Evolutionary conservation across 352 stramenopile species (phyloP), one percentile per base, ranked within the genome.

Genomic region (Globisporangium ultimum): DNA sequence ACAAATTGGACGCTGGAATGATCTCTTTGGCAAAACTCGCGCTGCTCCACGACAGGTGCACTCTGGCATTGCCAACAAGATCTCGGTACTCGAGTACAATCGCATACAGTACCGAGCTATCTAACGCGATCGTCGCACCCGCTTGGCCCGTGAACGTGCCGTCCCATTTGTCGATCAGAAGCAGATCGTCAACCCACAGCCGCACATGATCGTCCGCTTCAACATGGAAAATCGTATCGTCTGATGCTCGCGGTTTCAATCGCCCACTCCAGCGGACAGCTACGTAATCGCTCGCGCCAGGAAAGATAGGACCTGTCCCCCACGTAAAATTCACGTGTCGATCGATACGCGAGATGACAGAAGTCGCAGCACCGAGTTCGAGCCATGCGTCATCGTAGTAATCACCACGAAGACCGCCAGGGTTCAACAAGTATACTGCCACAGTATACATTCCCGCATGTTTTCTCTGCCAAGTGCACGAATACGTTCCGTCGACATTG

Each of bases 301-400:
- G 59, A 52, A 89, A 86, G 2, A 80, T 42, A 14, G 78, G 46
- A 0, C 78, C 82, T 21, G 38, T 63, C 14, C 66, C 71, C 83
- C 84, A 91, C 32, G 79, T 91, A 50, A 93, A 92, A 53, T 91
- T 94, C 5, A 91, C 53, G 22, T 83, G 58, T 4, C 68, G 68
- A 66, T 92, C 84, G 41, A 91, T 77, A 2, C 84, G 80, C 9
- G 68, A 71, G 22, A 80, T 53, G 2, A 78, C 48, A 8, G 66
- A 58, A 6, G 45, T 20, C 18, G 21, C 22, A n/a, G 13, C 45
- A 24, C 50, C 46, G 42, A 64, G 50, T 17, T 74, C 68, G 5
- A 93, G 65, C 78, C 82, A 91, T 8, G 79, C 60, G 58, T 90
- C 80, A 14, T 53, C 65, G 48, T 77, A 93, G 45, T 93, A 95